phyloP scores from a whole-genome alignment of 495 filamentous ascomycete species.

The Delitschia confertaspora region DNA sequence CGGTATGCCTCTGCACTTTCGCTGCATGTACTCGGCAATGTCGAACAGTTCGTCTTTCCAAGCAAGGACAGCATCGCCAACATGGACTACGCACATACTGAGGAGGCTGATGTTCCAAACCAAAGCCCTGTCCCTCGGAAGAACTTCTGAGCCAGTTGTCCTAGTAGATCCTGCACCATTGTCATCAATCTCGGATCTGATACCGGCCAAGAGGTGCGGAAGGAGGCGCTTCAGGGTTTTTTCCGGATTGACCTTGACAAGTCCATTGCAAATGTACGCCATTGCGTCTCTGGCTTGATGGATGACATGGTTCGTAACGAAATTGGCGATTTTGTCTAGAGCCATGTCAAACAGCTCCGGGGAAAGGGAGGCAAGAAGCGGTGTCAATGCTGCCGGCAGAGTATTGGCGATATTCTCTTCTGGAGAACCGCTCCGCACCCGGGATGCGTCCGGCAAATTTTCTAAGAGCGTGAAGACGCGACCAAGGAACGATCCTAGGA shows the following conservation, averaged over 20 bases:
- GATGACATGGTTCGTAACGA: slow-evolving; percentile 91
- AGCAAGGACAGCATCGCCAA: slow-evolving; percentile 77
- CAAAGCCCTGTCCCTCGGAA: slow-evolving; percentile 83
- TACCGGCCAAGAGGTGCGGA: slow-evolving; percentile 79
- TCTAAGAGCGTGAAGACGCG: slow-evolving; percentile 92
- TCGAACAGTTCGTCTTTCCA: slow-evolving; percentile 83
- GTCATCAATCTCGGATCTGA: slow-evolving; percentile 92
- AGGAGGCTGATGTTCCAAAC: slow-evolving; percentile 97
- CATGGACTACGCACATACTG: slow-evolving; percentile 96
- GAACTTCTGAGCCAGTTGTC: slow-evolving; percentile 84
- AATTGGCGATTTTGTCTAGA: slow-evolving; percentile 80
- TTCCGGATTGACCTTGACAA: slow-evolving; percentile 89
- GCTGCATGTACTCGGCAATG: slow-evolving; percentile 90
- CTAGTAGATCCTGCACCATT: slow-evolving; percentile 94
- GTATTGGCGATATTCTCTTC: slow-evolving; percentile 98
- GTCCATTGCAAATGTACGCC: slow-evolving; percentile 93
- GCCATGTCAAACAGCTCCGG: slow-evolving; percentile 89
- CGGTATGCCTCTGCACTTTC: slow-evolving; percentile 84
- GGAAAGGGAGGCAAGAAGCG: slow-evolving; percentile 82
- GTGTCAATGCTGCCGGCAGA: slow-evolving; percentile 82
- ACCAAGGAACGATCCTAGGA: slow-evolving; percentile 78
- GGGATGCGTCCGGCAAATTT: slow-evolving; percentile 83
- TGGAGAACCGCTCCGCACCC: slow-evolving; percentile 78
- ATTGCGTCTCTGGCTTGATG: slow-evolving; percentile 96
- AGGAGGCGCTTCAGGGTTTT: slow-evolving; percentile 85